phyloP scores from a whole-genome alignment of 2,329 filamentous ascomycete species.

The Pyricularia sp. region DNA sequence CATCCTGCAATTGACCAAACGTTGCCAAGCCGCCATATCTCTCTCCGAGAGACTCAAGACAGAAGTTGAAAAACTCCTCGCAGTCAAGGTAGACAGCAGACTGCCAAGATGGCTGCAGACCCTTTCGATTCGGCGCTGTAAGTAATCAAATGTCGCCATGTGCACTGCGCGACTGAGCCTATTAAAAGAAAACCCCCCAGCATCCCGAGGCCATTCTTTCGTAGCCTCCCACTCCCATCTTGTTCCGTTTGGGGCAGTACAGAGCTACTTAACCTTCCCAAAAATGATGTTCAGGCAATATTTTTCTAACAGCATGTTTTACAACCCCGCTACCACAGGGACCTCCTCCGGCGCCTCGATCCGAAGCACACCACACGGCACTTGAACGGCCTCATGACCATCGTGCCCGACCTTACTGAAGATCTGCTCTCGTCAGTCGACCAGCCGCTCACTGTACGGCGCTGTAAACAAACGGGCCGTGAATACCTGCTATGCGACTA shows the following conservation, averaged over 20 bases:
- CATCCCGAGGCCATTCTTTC: background rate
- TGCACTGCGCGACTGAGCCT: background rate
- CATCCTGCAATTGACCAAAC: background rate
- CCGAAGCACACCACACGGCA: constrained; percentile 83
- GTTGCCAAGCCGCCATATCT: background rate
- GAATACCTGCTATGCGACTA: constrained; percentile 99
- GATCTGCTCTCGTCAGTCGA: constrained; percentile 96
- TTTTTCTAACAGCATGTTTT: background rate
- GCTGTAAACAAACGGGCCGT: constrained; percentile 77
- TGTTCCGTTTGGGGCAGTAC: background rate
- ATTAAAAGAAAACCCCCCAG: background rate
- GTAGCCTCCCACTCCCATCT: background rate
- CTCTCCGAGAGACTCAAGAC: background rate
- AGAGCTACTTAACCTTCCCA: constrained; percentile 1
- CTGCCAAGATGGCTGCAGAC: constrained; percentile 34
- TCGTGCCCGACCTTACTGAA: constrained; percentile 87
- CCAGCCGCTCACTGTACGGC: constrained; percentile 76
- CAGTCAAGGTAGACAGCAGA: background rate
- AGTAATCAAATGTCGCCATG: constrained; percentile 16
- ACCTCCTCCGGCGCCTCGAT: constrained; percentile 95
- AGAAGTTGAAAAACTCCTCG: background rate
- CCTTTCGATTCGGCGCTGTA: constrained; percentile 69
- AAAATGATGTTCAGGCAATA: background rate
- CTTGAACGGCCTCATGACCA: constrained; percentile 74
- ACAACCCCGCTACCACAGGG: constrained; percentile 38